A percentile compares a stretch with the other conserved stretches of the same genome.
Evolutionary conservation across 768 basidiomycete genomes (phyloP).

Genomic region (Boletus speciosus): DNA sequence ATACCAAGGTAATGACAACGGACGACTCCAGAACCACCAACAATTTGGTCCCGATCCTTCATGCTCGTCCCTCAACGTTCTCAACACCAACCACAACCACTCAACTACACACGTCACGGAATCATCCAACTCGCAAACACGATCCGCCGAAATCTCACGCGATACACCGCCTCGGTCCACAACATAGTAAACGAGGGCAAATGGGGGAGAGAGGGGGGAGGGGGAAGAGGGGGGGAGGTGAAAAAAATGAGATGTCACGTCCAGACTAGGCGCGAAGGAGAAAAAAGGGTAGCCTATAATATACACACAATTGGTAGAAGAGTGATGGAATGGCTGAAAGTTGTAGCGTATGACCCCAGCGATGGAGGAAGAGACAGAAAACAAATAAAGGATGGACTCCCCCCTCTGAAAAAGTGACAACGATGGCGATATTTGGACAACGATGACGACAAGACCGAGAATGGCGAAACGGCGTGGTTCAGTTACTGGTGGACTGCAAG

Average conservation of each 20-base stretch:
- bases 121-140: conserved; percentile 14
- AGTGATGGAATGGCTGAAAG: conserved; percentile 9
- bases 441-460: conserved; percentile 14
- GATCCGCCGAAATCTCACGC: conserved; percentile 12
- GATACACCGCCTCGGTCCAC: conserved; percentile 17
- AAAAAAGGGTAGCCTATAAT: conserved; percentile 26
- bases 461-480: conserved; percentile 12
- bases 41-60: conserved; percentile 4
- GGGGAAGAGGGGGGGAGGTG: neutral
- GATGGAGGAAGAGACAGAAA: conserved; percentile 10
- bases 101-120: conserved; percentile 2
- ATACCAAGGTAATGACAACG: conserved; percentile 2
- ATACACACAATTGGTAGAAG: conserved; percentile 20
- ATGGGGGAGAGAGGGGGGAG: neutral
- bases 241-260: conserved; percentile 14
- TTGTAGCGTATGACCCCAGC: conserved; percentile 13
- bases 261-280: conserved; percentile 17
- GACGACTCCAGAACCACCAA: conserved; percentile 3
- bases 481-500: conserved; percentile 10
- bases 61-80: conserved; percentile 3
- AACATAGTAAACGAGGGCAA: conserved; percentile 8
- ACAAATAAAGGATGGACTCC: conserved; percentile 11
- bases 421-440: conserved; percentile 10
- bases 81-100: neutral
- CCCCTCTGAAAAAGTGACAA: conserved; percentile 5